Evolutionary conservation across 441 rosid genomes (phyloP).

Genomic region (Adansonia gregorii): DNA sequence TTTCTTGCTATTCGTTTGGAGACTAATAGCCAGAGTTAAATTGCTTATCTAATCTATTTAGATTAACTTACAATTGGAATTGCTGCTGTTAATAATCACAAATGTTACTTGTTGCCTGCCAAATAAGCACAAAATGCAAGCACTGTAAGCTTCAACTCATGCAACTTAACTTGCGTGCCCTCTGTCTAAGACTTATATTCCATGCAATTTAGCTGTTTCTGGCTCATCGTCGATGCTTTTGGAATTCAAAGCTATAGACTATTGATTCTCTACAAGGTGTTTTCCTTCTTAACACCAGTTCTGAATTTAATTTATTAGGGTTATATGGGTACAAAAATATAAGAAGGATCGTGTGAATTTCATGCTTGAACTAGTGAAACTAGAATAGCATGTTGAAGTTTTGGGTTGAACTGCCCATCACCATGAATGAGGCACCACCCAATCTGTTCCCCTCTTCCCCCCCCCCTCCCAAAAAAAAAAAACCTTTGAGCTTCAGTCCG

Average conservation of each 20-base stretch:
- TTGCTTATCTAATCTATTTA: not conserved
- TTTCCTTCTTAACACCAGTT: not conserved
- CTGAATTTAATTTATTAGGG: not conserved
- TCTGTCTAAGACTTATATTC: not conserved
- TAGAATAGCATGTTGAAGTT: not conserved
- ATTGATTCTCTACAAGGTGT: not conserved
- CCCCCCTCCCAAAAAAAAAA: not conserved
- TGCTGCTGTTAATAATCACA: not conserved
- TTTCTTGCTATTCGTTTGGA: not conserved
- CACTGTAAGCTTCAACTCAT: not conserved
- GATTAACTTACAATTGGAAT: not conserved
- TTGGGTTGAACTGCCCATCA: not conserved
- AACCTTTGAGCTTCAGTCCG: not conserved
- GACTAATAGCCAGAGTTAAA: not conserved
- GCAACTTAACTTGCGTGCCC: not conserved
- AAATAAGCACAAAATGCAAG: not conserved
- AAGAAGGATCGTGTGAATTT: not conserved
- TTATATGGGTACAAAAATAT: not conserved
- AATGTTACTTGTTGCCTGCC: not conserved
- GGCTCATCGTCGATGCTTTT: not conserved
- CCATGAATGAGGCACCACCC: not conserved
- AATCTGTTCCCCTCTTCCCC: not conserved
- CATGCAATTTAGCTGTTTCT: not conserved
- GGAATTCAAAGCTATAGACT: not conserved
- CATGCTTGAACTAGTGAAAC: not conserved